phyloP scores from a whole-genome alignment of 495 filamentous ascomycete genomes.

The Aspergillus heteromorphus region DNA sequence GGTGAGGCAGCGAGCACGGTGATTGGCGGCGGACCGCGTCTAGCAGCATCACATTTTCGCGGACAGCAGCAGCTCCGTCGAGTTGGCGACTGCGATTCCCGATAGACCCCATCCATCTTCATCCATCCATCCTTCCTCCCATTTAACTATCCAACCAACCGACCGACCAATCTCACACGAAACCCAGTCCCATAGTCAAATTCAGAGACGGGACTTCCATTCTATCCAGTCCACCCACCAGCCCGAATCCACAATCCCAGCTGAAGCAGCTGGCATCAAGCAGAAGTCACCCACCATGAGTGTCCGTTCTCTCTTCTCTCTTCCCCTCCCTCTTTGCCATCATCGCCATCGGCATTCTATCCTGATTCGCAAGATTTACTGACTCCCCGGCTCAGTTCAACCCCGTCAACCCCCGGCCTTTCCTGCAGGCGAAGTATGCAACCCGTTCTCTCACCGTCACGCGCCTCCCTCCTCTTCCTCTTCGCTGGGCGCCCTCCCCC shows the following conservation, averaged over 20 bases:
- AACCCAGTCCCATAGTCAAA: slow-evolving; percentile 10
- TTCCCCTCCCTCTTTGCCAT: background rate
- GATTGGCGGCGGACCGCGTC: slow-evolving; percentile 25
- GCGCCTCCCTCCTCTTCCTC: background rate
- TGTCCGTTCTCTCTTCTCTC: slow-evolving; percentile 23
- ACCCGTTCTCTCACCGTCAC: background rate
- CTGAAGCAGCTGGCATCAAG: background rate
- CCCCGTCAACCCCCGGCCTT: slow-evolving; percentile 85
- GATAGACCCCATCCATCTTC: no score
- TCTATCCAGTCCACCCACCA: background rate
- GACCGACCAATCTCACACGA: slow-evolving; percentile 7
- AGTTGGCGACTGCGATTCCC: slow-evolving; percentile 10
- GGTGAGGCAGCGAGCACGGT: slow-evolving; percentile 15
- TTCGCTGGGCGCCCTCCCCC: background rate
- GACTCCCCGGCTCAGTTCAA: slow-evolving; percentile 52
- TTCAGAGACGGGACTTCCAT: background rate
- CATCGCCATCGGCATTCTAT: background rate
- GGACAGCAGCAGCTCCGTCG: slow-evolving; percentile 9
- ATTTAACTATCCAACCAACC: no score
- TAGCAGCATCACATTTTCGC: slow-evolving; percentile 36
- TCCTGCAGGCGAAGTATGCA: slow-evolving; percentile 78
- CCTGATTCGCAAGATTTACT: slow-evolving; percentile 6
- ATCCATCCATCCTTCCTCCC: no score
- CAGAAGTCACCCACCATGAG: slow-evolving; percentile 31
- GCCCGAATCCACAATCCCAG: background rate